Conservation (phyloP, 371 early-diverging fungal genomes). For the Rhizopus delemar region DNA sequence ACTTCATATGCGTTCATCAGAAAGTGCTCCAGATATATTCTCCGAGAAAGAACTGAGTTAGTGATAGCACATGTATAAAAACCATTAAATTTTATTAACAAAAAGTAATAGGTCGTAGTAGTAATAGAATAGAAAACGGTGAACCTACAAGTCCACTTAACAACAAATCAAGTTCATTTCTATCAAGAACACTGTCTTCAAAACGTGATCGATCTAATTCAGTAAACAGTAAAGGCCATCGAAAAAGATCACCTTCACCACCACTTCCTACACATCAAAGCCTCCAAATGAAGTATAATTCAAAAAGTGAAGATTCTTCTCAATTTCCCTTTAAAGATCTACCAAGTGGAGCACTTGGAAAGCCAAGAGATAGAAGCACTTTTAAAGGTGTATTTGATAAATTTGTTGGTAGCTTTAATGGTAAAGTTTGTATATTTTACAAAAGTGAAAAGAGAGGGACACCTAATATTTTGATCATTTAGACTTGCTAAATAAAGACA, state of each 20-base stretch:
- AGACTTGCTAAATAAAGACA: slow-evolving; percentile 64
- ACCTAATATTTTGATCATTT: slow-evolving; percentile 7
- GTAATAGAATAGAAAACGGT: slow-evolving; percentile 4
- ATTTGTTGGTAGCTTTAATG: slow-evolving; percentile 62
- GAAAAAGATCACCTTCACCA: slow-evolving; percentile 22
- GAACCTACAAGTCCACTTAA: slow-evolving; percentile 13
- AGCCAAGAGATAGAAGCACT: slow-evolving; percentile 50
- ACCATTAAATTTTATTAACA: background rate
- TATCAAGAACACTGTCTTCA: slow-evolving; percentile 37
- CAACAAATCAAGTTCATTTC: slow-evolving; percentile 22
- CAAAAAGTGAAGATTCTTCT: slow-evolving; percentile 30
- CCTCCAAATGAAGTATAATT: slow-evolving; percentile 22
- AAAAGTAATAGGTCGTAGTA: background rate
- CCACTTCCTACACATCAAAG: slow-evolving; percentile 17
- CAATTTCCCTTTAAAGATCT: slow-evolving; percentile 26
- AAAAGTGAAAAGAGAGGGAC: background rate
- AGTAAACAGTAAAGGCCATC: slow-evolving; percentile 12
- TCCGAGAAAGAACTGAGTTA: slow-evolving; percentile 30
- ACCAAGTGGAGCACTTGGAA: slow-evolving; percentile 33
- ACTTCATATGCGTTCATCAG: slow-evolving; percentile 37
- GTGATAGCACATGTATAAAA: background rate
- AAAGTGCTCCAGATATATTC: slow-evolving; percentile 30
- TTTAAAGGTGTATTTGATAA: slow-evolving; percentile 72
- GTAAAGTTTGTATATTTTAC: slow-evolving; percentile 19
- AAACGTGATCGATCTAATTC: slow-evolving; percentile 34